Evolutionary conservation across 1,284 basidiomycete species (phyloP).

Genomic region (Phenoliferia sp.): DNA sequence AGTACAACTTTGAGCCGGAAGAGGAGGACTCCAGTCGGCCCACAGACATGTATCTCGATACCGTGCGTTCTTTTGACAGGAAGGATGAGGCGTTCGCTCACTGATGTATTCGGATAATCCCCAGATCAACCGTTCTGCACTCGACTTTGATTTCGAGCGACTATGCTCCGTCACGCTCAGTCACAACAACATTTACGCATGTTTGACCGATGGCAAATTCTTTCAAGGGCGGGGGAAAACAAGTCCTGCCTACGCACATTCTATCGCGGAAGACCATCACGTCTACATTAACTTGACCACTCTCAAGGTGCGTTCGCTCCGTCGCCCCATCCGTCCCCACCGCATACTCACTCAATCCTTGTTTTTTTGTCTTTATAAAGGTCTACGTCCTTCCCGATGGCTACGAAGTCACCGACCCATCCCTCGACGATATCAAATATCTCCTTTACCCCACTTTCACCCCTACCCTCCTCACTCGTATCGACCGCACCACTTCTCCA

Average conservation of each 20-base stretch:
- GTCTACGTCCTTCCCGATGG: constrained; percentile 98
- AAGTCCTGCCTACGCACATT: constrained; percentile 93
- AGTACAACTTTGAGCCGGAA: constrained; percentile 44
- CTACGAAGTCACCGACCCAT: constrained; percentile 90
- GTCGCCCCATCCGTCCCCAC: neutral
- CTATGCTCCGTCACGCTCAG: constrained; percentile 93
- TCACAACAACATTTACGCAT: constrained; percentile 97
- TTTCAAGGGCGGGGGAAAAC: constrained; percentile 92
- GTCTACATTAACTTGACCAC: constrained; percentile 95
- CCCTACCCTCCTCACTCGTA: constrained; percentile 58
- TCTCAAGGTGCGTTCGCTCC: constrained; percentile 59
- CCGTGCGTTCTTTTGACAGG: constrained; percentile 50
- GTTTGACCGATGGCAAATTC: constrained; percentile 96
- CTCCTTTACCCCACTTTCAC: constrained; percentile 80
- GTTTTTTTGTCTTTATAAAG: constrained; percentile 45
- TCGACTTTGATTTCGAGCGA: constrained; percentile 99
- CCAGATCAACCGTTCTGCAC: constrained; percentile 76
- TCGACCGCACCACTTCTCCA: constrained; percentile 41
- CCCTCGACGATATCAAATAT: constrained; percentile 86
- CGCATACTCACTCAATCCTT: neutral
- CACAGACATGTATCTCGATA: constrained; percentile 90
- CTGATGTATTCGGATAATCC: neutral
- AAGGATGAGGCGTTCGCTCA: neutral
- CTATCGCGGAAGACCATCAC: constrained; percentile 95
- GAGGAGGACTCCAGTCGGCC: constrained; percentile 10